Percentiles rank a stretch among this genome's conserved stretches.
Conservation (phyloP, 2,329 filamentous ascomycete genomes). For the Venturia asperata region DNA sequence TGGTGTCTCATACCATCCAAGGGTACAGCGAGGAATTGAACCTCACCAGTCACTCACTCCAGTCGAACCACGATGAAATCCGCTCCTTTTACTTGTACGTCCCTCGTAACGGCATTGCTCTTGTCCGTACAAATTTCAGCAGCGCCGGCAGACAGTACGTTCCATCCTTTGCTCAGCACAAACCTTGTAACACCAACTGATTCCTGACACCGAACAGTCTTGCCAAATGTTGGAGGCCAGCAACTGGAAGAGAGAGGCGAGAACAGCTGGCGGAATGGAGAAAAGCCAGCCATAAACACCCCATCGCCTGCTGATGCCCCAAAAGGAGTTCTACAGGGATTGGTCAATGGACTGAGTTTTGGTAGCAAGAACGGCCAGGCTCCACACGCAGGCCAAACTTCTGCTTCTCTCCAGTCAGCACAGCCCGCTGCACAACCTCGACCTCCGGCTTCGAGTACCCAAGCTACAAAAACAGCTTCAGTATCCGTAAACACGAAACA, state of each 20-base stretch:
- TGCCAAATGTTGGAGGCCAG: not conserved
- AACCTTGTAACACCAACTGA: not conserved
- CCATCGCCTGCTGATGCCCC: not conserved
- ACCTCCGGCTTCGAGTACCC: not conserved
- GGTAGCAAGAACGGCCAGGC: no score
- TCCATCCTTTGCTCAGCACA: not conserved
- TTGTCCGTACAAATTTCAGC: not conserved
- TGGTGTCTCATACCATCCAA: no score
- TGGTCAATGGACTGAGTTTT: not conserved
- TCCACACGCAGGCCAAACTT: no score
- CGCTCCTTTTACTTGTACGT: not conserved
- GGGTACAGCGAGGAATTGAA: no score
- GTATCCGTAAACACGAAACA: not conserved
- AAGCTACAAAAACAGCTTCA: not conserved
- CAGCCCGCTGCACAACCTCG: not conserved
- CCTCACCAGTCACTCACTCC: not conserved
- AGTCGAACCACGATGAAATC: not conserved
- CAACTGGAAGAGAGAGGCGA: not conserved
- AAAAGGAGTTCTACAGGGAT: not conserved
- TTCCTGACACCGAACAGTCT: not conserved
- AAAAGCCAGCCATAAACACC: not conserved
- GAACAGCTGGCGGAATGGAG: no score
- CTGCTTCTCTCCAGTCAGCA: not conserved
- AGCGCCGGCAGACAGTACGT: not conserved
- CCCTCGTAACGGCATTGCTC: not conserved